These are phyloP conservation scores for Malus hybrid DNA, from an alignment of 331 rosid genomes.

Conservation along the genomic window DNA sequence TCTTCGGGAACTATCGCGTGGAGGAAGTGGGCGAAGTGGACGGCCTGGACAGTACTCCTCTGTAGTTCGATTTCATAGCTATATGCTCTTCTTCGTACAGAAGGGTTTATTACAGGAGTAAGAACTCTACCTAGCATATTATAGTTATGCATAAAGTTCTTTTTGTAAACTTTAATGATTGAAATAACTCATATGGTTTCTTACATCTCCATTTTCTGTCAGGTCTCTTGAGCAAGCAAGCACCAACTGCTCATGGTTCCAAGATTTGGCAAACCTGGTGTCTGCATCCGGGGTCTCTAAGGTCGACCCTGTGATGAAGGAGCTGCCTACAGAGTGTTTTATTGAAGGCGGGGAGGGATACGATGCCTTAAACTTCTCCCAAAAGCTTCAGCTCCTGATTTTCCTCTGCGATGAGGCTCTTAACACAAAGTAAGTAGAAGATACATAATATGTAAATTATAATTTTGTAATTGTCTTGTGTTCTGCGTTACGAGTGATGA, in stretches of 20 bases:
- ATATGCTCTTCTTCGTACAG: constrained; percentile 44
- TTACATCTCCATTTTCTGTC: constrained; percentile 5
- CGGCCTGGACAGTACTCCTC: constrained; percentile 38
- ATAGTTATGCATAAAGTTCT: neutral
- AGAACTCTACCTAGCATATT: neutral
- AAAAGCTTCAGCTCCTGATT: constrained; percentile 49
- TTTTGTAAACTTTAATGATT: neutral
- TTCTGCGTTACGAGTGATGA: constrained; percentile 1
- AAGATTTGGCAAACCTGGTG: constrained; percentile 39
- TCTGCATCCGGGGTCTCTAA: constrained; percentile 36
- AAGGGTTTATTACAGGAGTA: constrained; percentile 50
- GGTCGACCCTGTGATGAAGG: constrained; percentile 20
- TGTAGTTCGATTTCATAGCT: constrained; percentile 39
- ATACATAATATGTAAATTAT: neutral
- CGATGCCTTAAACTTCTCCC: constrained; percentile 40
- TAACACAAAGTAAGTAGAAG: constrained; percentile 56
- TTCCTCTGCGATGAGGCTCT: constrained; percentile 83
- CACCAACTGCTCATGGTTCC: constrained; percentile 51
- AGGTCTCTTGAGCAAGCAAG: constrained; percentile 29
- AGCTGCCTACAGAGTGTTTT: constrained; percentile 38
- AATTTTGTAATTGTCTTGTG: constrained; percentile 2
- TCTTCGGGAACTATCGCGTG: constrained; percentile 46
- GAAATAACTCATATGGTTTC: neutral
- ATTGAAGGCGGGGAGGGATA: constrained; percentile 33
- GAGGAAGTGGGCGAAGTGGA: constrained; percentile 35